These are phyloP conservation scores for Colletotrichum simmondsii DNA, from an alignment of 2,329 filamentous ascomycete genomes.

Conservation along the genomic window DNA sequence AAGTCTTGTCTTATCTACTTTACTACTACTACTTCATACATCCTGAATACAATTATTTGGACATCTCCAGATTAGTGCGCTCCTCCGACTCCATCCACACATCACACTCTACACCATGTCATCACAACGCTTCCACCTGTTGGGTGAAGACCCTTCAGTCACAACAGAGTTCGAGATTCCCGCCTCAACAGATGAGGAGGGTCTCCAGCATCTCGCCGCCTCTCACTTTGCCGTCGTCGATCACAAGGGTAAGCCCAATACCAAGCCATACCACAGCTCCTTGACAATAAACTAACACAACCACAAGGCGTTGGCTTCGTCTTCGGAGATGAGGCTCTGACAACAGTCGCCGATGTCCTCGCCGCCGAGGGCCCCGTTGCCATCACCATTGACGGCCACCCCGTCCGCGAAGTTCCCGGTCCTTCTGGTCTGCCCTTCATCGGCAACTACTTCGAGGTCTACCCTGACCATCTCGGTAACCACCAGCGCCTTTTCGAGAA, in stretches of 20 bases:
- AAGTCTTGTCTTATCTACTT: not conserved
- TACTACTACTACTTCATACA: not conserved
- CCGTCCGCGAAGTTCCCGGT: conserved; percentile 61
- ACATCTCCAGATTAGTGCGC: not conserved
- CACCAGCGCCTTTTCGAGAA: conserved; percentile 63
- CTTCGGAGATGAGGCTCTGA: conserved; percentile 43
- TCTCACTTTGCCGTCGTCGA: conserved; percentile 56
- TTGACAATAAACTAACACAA: not conserved
- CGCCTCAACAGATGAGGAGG: conserved; percentile 46
- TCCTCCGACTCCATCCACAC: not conserved
- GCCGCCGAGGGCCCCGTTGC: conserved; percentile 46
- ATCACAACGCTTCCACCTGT: conserved; percentile 52
- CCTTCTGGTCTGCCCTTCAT: conserved; percentile 59
- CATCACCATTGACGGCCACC: conserved; percentile 60
- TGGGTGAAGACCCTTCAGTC: conserved; percentile 51
- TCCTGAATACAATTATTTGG: not conserved
- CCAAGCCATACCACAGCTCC: not conserved
- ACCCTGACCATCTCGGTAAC: conserved; percentile 68
- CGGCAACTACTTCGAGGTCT: conserved; percentile 66
- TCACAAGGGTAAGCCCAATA: conserved; percentile 45
- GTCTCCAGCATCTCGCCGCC: conserved; percentile 51
- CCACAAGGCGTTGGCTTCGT: conserved; percentile 50
- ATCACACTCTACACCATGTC: conserved; percentile 42
- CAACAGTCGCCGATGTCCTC: conserved; percentile 47
- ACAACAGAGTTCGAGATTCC: conserved; percentile 50